These are phyloP conservation scores for Centaurea solstitialis DNA, from an alignment of 129 eudicot species.

Conservation along the genomic window DNA sequence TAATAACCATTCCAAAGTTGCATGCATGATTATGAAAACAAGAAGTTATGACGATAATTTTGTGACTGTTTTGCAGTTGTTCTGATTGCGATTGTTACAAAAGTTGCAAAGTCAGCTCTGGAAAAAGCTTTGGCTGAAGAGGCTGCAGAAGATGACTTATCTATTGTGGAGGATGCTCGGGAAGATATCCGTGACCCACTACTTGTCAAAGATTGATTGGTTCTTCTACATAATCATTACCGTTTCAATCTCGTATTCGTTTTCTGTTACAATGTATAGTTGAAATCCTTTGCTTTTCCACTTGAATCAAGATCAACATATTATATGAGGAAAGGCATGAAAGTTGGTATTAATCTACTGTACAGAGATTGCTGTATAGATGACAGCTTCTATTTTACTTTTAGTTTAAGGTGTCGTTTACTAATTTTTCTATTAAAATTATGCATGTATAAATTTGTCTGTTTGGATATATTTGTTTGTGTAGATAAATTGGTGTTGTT, in stretches of 20 bases:
- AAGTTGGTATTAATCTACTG: background rate
- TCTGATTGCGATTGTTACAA: constrained; percentile 57
- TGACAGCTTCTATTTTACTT: too few species aligned
- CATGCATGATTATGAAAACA: background rate
- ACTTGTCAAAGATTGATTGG: constrained; percentile 41
- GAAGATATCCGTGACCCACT: constrained; percentile 63
- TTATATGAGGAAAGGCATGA: background rate
- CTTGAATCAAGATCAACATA: background rate
- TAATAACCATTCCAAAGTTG: background rate
- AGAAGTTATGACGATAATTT: background rate
- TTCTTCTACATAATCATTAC: background rate
- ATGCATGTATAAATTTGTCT: too few species aligned
- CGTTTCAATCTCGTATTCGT: background rate
- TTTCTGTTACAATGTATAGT: constrained; percentile 8
- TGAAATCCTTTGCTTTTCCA: background rate
- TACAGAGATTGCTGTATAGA: background rate
- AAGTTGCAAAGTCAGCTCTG: constrained; percentile 82
- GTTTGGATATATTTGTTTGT: too few species aligned
- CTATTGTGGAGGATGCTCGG: constrained; percentile 32
- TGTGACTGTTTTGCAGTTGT: constrained; percentile 47
- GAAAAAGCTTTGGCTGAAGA: constrained; percentile 83
- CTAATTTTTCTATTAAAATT: too few species aligned
- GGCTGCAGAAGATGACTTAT: constrained; percentile 35
- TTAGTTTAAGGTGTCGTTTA: too few species aligned
- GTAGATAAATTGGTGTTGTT: too few species aligned